Evolutionary conservation across 306 rosid species (phyloP).

Genomic region (Pterocarpus santalinus): DNA sequence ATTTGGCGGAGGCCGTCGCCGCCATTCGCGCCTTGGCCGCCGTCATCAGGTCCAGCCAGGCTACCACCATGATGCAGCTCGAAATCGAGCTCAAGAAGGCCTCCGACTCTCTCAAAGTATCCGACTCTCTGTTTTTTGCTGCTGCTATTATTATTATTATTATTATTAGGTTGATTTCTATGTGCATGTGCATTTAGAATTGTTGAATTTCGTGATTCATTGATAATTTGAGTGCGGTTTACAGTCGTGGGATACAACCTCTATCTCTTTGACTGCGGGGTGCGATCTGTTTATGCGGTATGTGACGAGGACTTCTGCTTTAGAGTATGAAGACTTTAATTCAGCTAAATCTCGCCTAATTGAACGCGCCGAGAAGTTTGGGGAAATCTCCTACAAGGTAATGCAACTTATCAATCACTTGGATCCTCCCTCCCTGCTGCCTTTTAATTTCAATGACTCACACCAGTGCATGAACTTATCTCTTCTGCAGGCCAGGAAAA

Average conservation of each 20-base stretch:
- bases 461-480: not conserved
- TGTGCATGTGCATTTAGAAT: not conserved
- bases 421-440: not conserved
- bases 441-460: not conserved
- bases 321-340: conserved; percentile 86
- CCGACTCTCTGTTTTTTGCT: not conserved
- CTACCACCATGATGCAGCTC: conserved; percentile 88
- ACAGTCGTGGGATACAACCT: conserved; percentile 85
- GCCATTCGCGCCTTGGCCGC: conserved; percentile 89
- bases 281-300: conserved; percentile 90
- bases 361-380: conserved; percentile 92
- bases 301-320: conserved; percentile 89
- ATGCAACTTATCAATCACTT: not conserved
- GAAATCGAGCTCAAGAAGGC: conserved; percentile 90
- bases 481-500: conserved; percentile 79
- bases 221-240: not conserved
- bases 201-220: not conserved
- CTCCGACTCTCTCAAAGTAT: conserved; percentile 80
- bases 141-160: not conserved
- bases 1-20: conserved; percentile 92
- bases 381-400: conserved; percentile 87
- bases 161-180: not conserved
- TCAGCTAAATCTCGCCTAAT: conserved; percentile 86
- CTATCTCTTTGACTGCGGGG: conserved; percentile 92
- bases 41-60: conserved; percentile 74